Percentiles rank a stretch among this genome's conserved stretches.
Evolutionary conservation across 2,329 filamentous ascomycete genomes (phyloP).

Genomic region (Aspergillus latus): DNA sequence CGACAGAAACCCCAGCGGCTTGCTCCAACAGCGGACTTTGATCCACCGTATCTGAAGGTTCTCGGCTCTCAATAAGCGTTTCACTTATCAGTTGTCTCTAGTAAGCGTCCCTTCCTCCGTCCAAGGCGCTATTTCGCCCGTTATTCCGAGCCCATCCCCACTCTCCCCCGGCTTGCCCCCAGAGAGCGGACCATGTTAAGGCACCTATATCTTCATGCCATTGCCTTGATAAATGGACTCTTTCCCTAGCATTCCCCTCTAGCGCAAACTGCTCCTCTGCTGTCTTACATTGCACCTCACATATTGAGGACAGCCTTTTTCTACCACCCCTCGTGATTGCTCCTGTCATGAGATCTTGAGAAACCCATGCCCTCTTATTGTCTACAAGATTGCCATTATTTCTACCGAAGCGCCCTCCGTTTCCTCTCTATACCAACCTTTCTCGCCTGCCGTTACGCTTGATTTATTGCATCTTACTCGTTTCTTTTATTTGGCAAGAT

Average conservation of each 20-base stretch:
- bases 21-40: slow-evolving; percentile 11
- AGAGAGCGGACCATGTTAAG: slow-evolving; percentile 14
- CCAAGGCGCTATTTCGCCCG: slow-evolving; percentile 22
- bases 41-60: slow-evolving; percentile 17
- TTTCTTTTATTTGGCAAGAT: slow-evolving; percentile 53
- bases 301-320: slow-evolving; percentile 8
- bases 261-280: not conserved
- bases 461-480: slow-evolving; percentile 35
- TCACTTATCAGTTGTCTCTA: slow-evolving; percentile 5
- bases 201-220: slow-evolving; percentile 6
- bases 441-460: slow-evolving; percentile 74
- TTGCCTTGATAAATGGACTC: not conserved
- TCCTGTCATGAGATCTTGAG: slow-evolving; percentile 45
- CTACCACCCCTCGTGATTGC: slow-evolving; percentile 13
- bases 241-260: not conserved
- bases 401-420: slow-evolving; percentile 85
- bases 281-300: not conserved
- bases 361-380: slow-evolving; percentile 72
- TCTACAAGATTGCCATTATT: slow-evolving; percentile 87
- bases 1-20: slow-evolving; percentile 24
- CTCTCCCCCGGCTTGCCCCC: slow-evolving; percentile 16
- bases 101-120: slow-evolving; percentile 28
- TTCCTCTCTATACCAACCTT: slow-evolving; percentile 78
- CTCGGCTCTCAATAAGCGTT: slow-evolving; percentile 1
- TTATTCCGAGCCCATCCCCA: slow-evolving; percentile 19